Evolutionary conservation across 257 asterid genomes (phyloP), one percentile per base, ranked within the genome.

Genomic region (Linderniella brevidens): DNA sequence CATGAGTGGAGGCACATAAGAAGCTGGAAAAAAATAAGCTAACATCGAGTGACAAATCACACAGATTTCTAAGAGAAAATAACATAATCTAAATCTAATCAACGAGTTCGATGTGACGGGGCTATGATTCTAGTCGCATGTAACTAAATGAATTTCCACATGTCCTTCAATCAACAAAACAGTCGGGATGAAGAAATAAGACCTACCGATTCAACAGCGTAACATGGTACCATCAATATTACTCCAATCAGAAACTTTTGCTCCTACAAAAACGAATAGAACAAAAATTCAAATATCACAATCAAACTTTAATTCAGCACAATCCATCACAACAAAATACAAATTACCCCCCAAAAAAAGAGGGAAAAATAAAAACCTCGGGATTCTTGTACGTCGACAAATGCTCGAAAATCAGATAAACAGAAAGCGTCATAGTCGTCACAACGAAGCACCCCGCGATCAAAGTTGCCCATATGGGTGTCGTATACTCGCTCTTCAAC

Each of bases 201-300:
- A 60, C 90, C 69, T 52, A 82, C 96, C 9, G 97, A 87, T 76
- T 87, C 97, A 69, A 83, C 72, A 52, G 81, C 77, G 64, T 83
- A 87, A 62, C 79, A 83, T 10, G 97, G 97, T 6, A 87, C 97
- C 95, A 87, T 83, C 74, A 87, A 55, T 53, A 83, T 54, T 56
- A 87, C 95, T 39, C 97, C 95, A 54, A 87, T 87, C 71, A 87
- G 60, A 67, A 87, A 87, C 70, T 83, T 87, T 60, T 87, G 97
- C 71, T 87, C 97, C 97, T 83, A 51, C 47, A 56, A 51, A 50
- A 53, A 29, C 32, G 52, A 11, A 43, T 47, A 37, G 49, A 25
- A 41, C 45, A 53, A 54, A 55, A 19, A 53, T 42, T 17, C 8
- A 32, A 29, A 40, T 41, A 11, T 7, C 10, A 1, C 45, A 19